Conservation (phyloP, 441 rosid species). For the Iberis amara region DNA sequence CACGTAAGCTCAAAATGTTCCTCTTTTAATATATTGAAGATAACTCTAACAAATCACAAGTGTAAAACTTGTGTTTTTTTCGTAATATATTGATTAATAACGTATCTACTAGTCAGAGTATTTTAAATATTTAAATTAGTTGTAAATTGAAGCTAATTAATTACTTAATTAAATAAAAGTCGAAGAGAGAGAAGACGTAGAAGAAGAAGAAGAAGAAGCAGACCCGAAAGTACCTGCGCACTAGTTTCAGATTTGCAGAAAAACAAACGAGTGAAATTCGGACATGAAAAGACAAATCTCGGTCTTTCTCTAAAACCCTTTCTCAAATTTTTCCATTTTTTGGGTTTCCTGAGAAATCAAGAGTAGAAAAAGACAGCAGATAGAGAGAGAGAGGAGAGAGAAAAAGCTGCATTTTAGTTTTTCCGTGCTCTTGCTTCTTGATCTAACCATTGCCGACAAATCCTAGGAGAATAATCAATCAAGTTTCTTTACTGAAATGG, state of each 20-base stretch:
- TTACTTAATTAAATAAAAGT: constrained; percentile 23
- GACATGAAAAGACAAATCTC: constrained; percentile 19
- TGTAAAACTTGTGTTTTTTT: background rate
- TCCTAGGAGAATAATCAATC: constrained; percentile 13
- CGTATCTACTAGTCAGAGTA: constrained; percentile 24
- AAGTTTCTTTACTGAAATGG: constrained; percentile 27
- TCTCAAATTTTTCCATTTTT: constrained; percentile 14
- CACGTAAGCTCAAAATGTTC: no score
- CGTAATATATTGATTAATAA: constrained; percentile 21
- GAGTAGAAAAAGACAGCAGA: constrained; percentile 27
- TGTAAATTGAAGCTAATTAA: constrained; percentile 6
- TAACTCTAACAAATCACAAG: no score
- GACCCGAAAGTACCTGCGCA: constrained; percentile 49
- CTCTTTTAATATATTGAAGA: no score
- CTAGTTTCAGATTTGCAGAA: constrained; percentile 32
- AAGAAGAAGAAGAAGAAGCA: constrained; percentile 35
- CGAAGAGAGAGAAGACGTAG: constrained; percentile 21
- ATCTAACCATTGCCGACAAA: constrained; percentile 43
- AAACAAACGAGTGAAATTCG: constrained; percentile 21
- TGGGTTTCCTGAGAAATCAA: constrained; percentile 29
- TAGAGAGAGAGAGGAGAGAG: constrained; percentile 17
- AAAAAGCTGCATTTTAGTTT: constrained; percentile 25
- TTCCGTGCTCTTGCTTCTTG: constrained; percentile 29
- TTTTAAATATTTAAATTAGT: constrained; percentile 4
- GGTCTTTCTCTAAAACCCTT: constrained; percentile 40